These are phyloP conservation scores for Leptographium flavum DNA, from an alignment of 2,329 filamentous ascomycete species.

Conservation along the genomic window DNA sequence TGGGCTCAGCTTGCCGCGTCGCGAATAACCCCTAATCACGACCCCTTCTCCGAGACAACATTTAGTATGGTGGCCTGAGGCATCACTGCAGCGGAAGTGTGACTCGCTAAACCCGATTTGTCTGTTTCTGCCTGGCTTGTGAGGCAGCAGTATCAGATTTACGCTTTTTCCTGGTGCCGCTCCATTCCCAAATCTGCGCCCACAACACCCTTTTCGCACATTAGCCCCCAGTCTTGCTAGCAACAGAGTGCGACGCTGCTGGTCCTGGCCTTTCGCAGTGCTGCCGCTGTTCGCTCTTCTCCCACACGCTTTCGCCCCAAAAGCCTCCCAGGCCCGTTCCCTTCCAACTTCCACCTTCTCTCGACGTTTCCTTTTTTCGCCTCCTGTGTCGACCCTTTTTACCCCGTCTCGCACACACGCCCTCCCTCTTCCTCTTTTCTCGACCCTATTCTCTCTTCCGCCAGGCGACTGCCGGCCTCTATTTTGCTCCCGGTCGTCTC, in stretches of 20 bases:
- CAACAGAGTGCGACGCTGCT: not conserved
- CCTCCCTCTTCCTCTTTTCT: too few species aligned
- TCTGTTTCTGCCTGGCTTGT: conserved; percentile 8
- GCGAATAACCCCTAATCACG: too few species aligned
- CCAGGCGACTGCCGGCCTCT: not conserved
- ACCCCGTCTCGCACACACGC: too few species aligned
- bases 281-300: not conserved
- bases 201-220: not conserved
- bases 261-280: not conserved
- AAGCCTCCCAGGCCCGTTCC: conserved; percentile 2
- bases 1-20: too few species aligned
- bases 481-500: not conserved
- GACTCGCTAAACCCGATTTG: too few species aligned
- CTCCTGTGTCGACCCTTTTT: too few species aligned
- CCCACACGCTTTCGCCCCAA: not conserved
- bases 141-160: conserved; percentile 12
- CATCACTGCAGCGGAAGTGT: not conserved
- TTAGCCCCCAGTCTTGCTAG: conserved; percentile 1
- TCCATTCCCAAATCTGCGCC: conserved; percentile 11
- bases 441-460: not conserved
- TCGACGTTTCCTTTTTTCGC: conserved; percentile 5
- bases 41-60: too few species aligned
- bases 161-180: conserved; percentile 8
- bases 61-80: conserved; percentile 8
- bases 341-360: conserved; percentile 9